Evolutionary conservation across 331 rosid genomes (phyloP).

Genomic region (Dryas integrifolia): DNA sequence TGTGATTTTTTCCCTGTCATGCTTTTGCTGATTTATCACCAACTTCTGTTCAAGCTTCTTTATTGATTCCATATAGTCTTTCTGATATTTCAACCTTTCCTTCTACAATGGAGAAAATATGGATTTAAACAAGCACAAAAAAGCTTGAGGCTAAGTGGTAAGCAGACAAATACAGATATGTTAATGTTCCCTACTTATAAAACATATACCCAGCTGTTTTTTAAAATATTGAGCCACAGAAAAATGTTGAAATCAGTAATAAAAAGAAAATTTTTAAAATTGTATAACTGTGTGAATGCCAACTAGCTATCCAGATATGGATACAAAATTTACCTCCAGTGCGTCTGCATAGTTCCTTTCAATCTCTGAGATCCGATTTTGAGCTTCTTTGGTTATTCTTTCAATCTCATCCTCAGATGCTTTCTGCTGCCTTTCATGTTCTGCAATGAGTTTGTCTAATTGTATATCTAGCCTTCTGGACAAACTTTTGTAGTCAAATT

Average conservation of each 20-base stretch:
- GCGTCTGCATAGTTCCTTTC: constrained; percentile 68
- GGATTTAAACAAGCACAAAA: constrained; percentile 12
- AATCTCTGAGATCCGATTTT: constrained; percentile 62
- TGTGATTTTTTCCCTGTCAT: constrained; percentile 39
- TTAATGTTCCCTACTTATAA: constrained; percentile 5
- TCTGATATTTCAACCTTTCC: constrained; percentile 83
- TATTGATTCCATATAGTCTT: constrained; percentile 81
- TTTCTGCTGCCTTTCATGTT: constrained; percentile 96
- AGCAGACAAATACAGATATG: not conserved
- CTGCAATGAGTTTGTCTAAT: constrained; percentile 84
- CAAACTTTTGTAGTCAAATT: constrained; percentile 94
- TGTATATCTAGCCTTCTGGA: constrained; percentile 85
- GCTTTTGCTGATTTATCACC: constrained; percentile 50
- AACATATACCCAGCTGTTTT: not conserved
- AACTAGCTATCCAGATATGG: not conserved
- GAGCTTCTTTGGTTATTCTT: constrained; percentile 66
- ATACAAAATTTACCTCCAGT: constrained; percentile 59
- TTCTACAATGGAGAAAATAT: constrained; percentile 44
- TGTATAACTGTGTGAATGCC: not conserved
- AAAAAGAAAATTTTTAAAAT: not conserved
- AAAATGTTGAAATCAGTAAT: not conserved
- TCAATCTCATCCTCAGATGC: constrained; percentile 84
- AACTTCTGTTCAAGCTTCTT: constrained; percentile 91
- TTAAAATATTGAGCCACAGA: not conserved
- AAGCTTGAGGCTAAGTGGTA: not conserved